Base-by-base conservation (phyloP, 2,329 filamentous ascomycete species). In the Clarireedia monteithiana region DNA sequence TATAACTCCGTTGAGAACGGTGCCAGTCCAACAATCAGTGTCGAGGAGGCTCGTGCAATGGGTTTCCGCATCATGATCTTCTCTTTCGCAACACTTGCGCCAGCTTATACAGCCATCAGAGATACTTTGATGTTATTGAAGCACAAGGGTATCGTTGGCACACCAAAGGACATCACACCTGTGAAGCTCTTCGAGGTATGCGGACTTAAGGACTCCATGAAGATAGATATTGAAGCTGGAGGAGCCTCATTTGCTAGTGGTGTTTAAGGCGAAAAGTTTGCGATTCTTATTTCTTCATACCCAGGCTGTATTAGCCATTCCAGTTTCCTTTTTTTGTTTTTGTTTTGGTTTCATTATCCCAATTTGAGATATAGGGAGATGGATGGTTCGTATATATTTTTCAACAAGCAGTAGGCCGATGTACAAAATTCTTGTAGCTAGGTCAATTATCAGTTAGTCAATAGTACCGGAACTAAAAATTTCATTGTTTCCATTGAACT, bases 61-160 rank as follows among this genome's bases (percentile, higher is more conserved):
- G 82, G 82, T 0, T 85, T 80, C 67, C 74, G 75, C 57, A 73
- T 85, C 56, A 77, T 82, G 48, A 84, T 85, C 55, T 81, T 79
- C 63, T 79, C 80, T 4, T 75, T 75, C 49, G 69, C 74, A 6
- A 71, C 75, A 0, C 67, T 82, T 42, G 77, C 72, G 12, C 75
- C 77, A 5, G 77, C 74, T 0, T 75, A 75, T 53, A 59, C 68
- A 7, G 74, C 73, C 5, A 74, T 77, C 15, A 67, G 66, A 39
- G 70, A 71, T 23, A 72, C 68, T 3, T 62, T 74, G 15, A 57
- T 67, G 23, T 60, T 64, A 17, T 60, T 78, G 15, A 75, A 74
- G 69, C 60, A 63, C 38, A 63, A 67, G 12, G 73, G 73, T 0
- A 60, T 63, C 6, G 62, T 65, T 2, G 75, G 68, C 51, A 73